Conservation (phyloP, 345 rosid species). For the Ceriops tagal region DNA sequence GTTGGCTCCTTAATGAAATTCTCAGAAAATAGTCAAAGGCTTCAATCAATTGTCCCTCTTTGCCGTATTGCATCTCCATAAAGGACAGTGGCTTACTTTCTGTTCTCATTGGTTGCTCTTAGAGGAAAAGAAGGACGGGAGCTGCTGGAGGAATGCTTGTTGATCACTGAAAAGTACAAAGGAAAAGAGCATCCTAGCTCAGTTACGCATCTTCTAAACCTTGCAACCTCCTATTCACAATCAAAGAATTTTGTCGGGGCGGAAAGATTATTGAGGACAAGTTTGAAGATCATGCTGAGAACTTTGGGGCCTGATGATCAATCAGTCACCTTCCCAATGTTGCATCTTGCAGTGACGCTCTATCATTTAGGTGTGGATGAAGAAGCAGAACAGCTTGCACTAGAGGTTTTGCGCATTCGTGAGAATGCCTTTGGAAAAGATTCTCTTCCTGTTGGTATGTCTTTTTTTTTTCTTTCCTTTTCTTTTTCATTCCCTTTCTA, state of each 20-base stretch:
- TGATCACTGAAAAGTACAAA: conserved; percentile 54
- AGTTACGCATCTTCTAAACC: conserved; percentile 69
- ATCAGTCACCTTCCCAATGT: conserved; percentile 71
- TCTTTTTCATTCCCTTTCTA: not conserved
- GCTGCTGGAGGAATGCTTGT: conserved; percentile 77
- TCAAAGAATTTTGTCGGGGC: conserved; percentile 69
- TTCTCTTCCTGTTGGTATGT: conserved; percentile 78
- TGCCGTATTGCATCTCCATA: not conserved
- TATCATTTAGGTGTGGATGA: conserved; percentile 58
- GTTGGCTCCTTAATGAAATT: not conserved
- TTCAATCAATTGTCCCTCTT: not conserved
- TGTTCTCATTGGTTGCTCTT: conserved; percentile 6
- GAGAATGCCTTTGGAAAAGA: conserved; percentile 73
- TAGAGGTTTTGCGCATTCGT: conserved; percentile 55
- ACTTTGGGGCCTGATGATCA: conserved; percentile 57
- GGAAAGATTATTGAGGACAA: conserved; percentile 67
- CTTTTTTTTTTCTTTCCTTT: not conserved
- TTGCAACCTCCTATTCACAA: conserved; percentile 67
- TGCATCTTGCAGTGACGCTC: conserved; percentile 71
- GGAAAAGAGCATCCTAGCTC: conserved; percentile 70
- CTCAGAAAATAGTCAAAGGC: not conserved
- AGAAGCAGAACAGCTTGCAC: conserved; percentile 68
- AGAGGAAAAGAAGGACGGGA: conserved; percentile 84
- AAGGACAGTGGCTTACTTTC: not conserved
- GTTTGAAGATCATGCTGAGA: conserved; percentile 52